A percentile compares a stretch with the other conserved stretches of the same genome.
Evolutionary conservation across 2,329 filamentous ascomycete species (phyloP).

Genomic region (Sporothrix sp.): DNA sequence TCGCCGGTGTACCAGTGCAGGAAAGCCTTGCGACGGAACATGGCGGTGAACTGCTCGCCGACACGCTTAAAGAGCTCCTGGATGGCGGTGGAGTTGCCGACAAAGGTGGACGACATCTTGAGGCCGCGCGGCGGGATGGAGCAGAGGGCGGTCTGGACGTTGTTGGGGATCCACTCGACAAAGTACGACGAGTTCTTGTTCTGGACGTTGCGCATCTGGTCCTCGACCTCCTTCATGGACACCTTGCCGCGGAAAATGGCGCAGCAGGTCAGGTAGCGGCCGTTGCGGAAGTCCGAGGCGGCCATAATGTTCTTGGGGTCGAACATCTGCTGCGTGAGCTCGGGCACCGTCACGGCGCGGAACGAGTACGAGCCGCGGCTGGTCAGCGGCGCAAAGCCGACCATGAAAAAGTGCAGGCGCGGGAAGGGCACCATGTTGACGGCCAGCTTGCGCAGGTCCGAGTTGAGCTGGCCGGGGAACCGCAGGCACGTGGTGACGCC

Average conservation of each 20-base stretch:
- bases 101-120: conserved; percentile 98
- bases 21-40: conserved; percentile 99
- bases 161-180: conserved; percentile 99
- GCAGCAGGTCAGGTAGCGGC: conserved; percentile 98
- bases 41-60: conserved; percentile 98
- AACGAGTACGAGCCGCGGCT: conserved; percentile 78
- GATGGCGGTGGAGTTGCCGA: conserved; percentile 98
- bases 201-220: conserved; percentile 99
- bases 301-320: conserved; percentile 99
- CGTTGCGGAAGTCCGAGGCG: conserved; percentile 98
- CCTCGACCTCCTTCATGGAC: conserved; percentile 99
- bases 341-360: conserved; percentile 93
- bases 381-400: conserved; percentile 97
- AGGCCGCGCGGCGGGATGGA: conserved; percentile 95
- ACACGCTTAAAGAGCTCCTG: conserved; percentile 99
- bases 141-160: conserved; percentile 98
- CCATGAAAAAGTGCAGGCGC: conserved; percentile 99
- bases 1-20: conserved; percentile 99
- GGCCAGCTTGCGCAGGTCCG: conserved; percentile 96
- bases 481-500: conserved; percentile 97
- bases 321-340: conserved; percentile 99
- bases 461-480: conserved; percentile 99
- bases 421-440: conserved; percentile 99
- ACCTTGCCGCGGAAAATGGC: conserved; percentile 99
- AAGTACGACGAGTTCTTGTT: conserved; percentile 99